Evolutionary conservation across 2,329 filamentous ascomycete species (phyloP).

Genomic region (Epichloe uncinata): DNA sequence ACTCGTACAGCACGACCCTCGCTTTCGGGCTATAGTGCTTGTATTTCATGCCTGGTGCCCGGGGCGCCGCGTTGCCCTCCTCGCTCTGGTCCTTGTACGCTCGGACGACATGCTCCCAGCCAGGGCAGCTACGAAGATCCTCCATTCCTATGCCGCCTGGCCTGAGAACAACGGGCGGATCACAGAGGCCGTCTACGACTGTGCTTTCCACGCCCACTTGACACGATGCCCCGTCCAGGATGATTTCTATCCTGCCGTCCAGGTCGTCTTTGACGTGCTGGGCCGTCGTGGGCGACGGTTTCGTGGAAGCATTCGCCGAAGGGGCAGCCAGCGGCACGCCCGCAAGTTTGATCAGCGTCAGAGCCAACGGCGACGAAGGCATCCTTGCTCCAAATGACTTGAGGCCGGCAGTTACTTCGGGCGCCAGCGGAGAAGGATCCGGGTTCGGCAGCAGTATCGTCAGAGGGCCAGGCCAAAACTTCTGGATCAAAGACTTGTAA

Average conservation of each 20-base stretch:
- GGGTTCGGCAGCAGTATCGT: slow-evolving; percentile 81
- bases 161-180: slow-evolving; percentile 68
- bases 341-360: slow-evolving; percentile 70
- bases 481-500: slow-evolving; percentile 63
- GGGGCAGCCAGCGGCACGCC: slow-evolving; percentile 76
- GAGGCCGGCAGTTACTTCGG: slow-evolving; percentile 84
- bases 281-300: slow-evolving; percentile 81
- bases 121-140: slow-evolving; percentile 55
- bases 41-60: slow-evolving; percentile 97
- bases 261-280: slow-evolving; percentile 83
- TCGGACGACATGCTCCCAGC: slow-evolving; percentile 67
- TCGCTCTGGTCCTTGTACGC: slow-evolving; percentile 69
- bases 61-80: slow-evolving; percentile 49
- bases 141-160: slow-evolving; percentile 82
- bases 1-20: slow-evolving; percentile 69
- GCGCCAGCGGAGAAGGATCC: slow-evolving; percentile 54
- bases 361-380: slow-evolving; percentile 72
- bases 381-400: slow-evolving; percentile 81
- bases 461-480: slow-evolving; percentile 89
- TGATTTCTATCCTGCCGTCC: slow-evolving; percentile 65
- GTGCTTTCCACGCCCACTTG: slow-evolving; percentile 91
- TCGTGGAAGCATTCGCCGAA: slow-evolving; percentile 88
- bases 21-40: slow-evolving; percentile 93
- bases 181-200: slow-evolving; percentile 78
- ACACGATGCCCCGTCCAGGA: slow-evolving; percentile 80